A percentile compares a stretch with the other conserved stretches of the same genome.
These are phyloP conservation scores for Salinomyces thailandicus DNA, from an alignment of 2,329 filamentous ascomycete species.

Conservation along the genomic window DNA sequence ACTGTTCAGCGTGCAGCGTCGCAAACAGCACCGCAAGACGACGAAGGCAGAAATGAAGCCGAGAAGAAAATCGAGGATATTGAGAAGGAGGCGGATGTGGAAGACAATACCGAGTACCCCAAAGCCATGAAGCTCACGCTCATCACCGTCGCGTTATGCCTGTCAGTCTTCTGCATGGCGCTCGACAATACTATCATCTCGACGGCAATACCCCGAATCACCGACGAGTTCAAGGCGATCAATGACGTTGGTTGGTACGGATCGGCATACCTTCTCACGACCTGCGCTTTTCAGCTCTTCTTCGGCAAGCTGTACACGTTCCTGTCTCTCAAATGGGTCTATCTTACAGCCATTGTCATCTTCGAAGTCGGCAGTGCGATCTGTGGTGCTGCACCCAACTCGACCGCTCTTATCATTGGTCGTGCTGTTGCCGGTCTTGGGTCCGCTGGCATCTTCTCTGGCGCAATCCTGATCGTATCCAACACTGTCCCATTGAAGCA, in stretches of 20 bases:
- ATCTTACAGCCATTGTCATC: slow-evolving; percentile 34
- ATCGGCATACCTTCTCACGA: slow-evolving; percentile 38
- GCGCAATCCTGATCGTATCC: slow-evolving; percentile 39
- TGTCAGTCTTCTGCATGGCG: slow-evolving; percentile 27
- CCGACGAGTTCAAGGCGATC: slow-evolving; percentile 37
- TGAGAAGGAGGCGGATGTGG: slow-evolving; percentile 9
- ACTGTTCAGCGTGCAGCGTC: slow-evolving; percentile 2
- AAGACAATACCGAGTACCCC: slow-evolving; percentile 27
- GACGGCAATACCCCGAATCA: slow-evolving; percentile 40
- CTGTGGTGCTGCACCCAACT: slow-evolving; percentile 42
- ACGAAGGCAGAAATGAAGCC: slow-evolving; percentile 5
- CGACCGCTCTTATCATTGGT: slow-evolving; percentile 41
- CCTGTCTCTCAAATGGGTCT: slow-evolving; percentile 39
- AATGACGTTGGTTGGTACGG: slow-evolving; percentile 39
- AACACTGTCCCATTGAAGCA: slow-evolving; percentile 35
- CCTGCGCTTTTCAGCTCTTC: slow-evolving; percentile 31
- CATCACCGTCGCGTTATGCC: slow-evolving; percentile 28
- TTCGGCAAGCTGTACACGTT: slow-evolving; percentile 40
- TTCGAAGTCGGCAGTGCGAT: slow-evolving; percentile 45
- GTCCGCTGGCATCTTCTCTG: slow-evolving; percentile 40
- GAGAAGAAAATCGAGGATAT: slow-evolving; percentile 13
- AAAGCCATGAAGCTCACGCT: slow-evolving; percentile 22
- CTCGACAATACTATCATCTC: slow-evolving; percentile 40
- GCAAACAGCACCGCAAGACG: slow-evolving; percentile 2
- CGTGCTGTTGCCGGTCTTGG: slow-evolving; percentile 42